A percentile compares a stretch with the other conserved stretches of the same genome.
Evolutionary conservation across 305 asterid species (phyloP).

Genomic region (Fraxinus sp.): DNA sequence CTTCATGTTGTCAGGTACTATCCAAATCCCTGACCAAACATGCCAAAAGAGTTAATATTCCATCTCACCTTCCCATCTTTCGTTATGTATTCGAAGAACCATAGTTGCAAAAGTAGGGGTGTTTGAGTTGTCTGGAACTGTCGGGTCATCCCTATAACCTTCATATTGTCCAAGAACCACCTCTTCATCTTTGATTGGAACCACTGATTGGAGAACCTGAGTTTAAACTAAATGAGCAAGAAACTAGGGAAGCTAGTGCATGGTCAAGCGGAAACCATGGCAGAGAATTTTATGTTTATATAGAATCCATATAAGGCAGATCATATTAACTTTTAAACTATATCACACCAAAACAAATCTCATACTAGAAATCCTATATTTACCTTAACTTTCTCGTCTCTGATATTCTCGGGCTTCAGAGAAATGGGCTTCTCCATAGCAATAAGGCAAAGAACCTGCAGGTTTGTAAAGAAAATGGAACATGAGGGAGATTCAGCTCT

Average conservation of each 20-base stretch:
- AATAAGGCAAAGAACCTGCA: conserved; percentile 81
- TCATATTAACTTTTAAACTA: not conserved
- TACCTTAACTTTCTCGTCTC: conserved; percentile 95
- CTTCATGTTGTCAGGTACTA: not conserved
- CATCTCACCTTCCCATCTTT: conserved; percentile 90
- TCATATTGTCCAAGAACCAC: conserved; percentile 94
- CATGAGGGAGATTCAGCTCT: not conserved
- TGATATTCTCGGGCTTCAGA: conserved; percentile 69
- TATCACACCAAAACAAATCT: not conserved
- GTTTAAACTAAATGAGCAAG: conserved; percentile 4
- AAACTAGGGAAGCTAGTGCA: not conserved
- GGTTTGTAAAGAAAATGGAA: not conserved
- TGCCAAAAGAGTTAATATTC: not conserved
- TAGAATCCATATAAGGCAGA: not conserved
- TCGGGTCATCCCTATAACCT: conserved; percentile 86
- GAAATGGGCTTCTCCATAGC: conserved; percentile 93
- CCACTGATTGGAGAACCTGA: conserved; percentile 92
- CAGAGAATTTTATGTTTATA: not conserved
- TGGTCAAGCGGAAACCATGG: not conserved
- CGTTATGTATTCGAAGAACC: conserved; percentile 74
- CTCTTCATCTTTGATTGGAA: conserved; percentile 76
- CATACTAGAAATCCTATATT: conserved; percentile 15
- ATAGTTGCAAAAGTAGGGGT: conserved; percentile 92
- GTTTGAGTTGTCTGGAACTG: conserved; percentile 86
- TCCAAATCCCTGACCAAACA: not conserved